Conservation (phyloP, 306 rosid species). For the Geum urbanum region DNA sequence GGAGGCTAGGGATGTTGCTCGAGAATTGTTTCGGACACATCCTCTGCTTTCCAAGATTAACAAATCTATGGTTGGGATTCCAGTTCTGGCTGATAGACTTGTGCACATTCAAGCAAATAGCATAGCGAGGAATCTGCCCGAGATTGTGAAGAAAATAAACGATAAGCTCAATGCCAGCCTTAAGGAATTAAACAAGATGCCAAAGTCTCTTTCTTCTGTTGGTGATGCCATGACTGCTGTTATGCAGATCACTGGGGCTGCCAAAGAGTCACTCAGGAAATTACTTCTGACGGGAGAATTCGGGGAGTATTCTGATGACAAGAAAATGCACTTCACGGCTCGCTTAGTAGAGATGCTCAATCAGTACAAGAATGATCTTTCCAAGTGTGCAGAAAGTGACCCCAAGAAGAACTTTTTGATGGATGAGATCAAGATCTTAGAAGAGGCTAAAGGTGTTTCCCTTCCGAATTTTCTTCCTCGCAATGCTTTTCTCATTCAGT, state of each 20-base stretch:
- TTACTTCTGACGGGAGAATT: neutral
- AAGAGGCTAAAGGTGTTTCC: neutral
- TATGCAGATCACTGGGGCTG: neutral
- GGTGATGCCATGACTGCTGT: neutral
- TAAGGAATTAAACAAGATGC: neutral
- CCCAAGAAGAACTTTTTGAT: neutral
- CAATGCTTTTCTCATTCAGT: too few species aligned
- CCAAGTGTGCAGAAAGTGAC: neutral
- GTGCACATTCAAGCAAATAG: neutral
- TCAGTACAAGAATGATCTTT: neutral
- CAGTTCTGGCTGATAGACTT: neutral
- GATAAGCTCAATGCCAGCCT: neutral
- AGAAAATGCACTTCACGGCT: neutral
- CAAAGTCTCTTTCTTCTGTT: neutral
- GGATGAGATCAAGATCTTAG: neutral
- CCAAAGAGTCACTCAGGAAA: neutral
- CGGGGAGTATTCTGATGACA: neutral
- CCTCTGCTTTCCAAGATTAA: neutral
- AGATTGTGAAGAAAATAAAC: conserved; percentile 2
- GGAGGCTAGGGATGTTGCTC: conserved; percentile 15
- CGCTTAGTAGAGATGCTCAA: neutral
- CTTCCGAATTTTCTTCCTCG: too few species aligned
- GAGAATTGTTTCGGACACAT: neutral
- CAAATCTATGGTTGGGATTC: neutral
- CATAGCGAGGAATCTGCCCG: neutral